These are phyloP conservation scores for Russula olivacea DNA, from an alignment of 768 basidiomycete genomes.

Conservation along the genomic window DNA sequence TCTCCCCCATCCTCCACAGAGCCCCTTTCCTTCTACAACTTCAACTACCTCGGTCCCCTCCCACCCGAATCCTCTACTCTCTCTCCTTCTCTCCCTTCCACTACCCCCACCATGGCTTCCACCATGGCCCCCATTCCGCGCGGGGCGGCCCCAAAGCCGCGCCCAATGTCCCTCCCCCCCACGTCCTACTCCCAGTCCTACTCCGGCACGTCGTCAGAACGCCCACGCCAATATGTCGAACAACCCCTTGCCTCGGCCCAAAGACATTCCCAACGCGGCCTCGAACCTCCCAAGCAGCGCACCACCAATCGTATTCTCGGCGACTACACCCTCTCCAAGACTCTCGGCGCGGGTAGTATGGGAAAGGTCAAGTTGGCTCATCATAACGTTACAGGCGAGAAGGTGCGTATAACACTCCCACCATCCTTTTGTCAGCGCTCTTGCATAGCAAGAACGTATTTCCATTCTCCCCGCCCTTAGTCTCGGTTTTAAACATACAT, in stretches of 20 bases:
- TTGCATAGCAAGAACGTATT: neutral
- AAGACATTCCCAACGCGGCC: constrained; percentile 21
- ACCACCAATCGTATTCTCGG: constrained; percentile 62
- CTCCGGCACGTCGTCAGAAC: constrained; percentile 28
- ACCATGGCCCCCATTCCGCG: constrained; percentile 21
- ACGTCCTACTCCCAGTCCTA: constrained; percentile 40
- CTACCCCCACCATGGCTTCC: constrained; percentile 12
- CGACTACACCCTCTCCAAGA: constrained; percentile 95
- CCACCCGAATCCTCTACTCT: constrained; percentile 31
- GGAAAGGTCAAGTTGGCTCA: constrained; percentile 97
- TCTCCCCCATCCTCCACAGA: neutral
- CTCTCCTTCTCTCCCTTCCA: constrained; percentile 30
- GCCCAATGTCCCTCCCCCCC: constrained; percentile 74
- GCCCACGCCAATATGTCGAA: constrained; percentile 26
- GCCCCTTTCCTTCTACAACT: neutral
- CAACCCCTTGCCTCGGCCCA: constrained; percentile 22
- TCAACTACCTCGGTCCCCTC: constrained; percentile 21
- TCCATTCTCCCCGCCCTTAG: neutral
- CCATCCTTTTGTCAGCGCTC: constrained; percentile 65
- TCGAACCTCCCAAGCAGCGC: constrained; percentile 29
- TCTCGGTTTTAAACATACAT: neutral
- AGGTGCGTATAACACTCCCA: constrained; percentile 48
- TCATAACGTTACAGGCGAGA: constrained; percentile 84
- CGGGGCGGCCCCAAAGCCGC: constrained; percentile 36
- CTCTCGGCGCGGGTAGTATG: constrained; percentile 96